phyloP scores from a whole-genome alignment of 805 yeast genomes.

The Candida manassasensis region DNA sequence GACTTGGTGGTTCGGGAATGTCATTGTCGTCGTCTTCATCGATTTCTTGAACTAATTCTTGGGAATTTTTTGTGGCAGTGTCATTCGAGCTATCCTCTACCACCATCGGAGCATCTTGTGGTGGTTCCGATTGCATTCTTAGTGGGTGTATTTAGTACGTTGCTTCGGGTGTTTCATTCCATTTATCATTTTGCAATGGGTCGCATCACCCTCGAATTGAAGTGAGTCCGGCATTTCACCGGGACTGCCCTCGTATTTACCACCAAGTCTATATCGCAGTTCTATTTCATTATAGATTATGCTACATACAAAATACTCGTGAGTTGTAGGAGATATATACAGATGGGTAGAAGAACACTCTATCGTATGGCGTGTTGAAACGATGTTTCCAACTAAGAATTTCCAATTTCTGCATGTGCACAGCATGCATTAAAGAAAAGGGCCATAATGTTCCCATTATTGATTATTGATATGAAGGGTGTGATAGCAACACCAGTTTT shows the following conservation, averaged over 20 bases:
- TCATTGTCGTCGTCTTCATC: conserved; percentile 18
- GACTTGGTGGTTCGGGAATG: conserved; percentile 21
- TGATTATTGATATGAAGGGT: too few species aligned
- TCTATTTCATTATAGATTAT: conserved; percentile 1
- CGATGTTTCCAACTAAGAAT: too few species aligned
- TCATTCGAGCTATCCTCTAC: too few species aligned
- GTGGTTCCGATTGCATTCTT: conserved; percentile 1
- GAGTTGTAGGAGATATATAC: conserved; percentile 1
- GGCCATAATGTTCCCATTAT: too few species aligned
- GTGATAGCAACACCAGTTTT: too few species aligned
- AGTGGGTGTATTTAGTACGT: not conserved
- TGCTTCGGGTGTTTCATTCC: not conserved
- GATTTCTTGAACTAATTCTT: conserved; percentile 6
- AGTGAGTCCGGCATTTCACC: not conserved
- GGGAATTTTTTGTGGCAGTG: too few species aligned
- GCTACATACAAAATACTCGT: conserved; percentile 4
- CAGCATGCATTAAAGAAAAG: too few species aligned
- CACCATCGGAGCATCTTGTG: conserved; percentile 8
- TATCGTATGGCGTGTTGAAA: too few species aligned
- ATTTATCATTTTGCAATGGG: too few species aligned
- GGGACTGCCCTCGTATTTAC: not conserved
- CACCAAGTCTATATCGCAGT: not conserved
- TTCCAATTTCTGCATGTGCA: too few species aligned
- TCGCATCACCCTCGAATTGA: not conserved
- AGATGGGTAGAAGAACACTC: too few species aligned